Percentiles rank a stretch among this genome's conserved stretches.
These are phyloP conservation scores for Capillidium heterosporum DNA, from an alignment of 371 early-diverging fungal genomes.

Conservation along the genomic window DNA sequence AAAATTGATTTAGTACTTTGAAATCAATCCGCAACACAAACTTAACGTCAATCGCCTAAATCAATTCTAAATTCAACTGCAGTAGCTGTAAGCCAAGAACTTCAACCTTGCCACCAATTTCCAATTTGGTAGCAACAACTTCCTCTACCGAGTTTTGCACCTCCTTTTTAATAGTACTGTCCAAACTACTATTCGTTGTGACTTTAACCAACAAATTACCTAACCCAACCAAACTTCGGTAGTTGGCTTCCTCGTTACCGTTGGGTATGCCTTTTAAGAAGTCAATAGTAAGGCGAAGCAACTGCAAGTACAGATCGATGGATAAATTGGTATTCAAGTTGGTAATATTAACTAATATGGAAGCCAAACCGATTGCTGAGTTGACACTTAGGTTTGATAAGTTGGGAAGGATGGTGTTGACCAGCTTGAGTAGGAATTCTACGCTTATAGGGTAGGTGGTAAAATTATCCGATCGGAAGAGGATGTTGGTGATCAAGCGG, in stretches of 20 bases:
- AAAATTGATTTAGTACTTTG: no score
- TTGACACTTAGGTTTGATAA: conserved; percentile 14
- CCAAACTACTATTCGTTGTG: no score
- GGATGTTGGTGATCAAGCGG: conserved; percentile 15
- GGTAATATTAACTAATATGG: neutral
- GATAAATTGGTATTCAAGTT: conserved; percentile 9
- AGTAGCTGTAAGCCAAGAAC: no score
- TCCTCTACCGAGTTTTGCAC: no score
- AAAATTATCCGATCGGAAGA: conserved; percentile 10
- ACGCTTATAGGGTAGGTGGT: conserved; percentile 8
- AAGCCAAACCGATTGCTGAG: conserved; percentile 6
- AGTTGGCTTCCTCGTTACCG: conserved; percentile 16
- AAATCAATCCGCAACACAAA: no score
- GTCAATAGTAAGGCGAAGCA: conserved; percentile 11
- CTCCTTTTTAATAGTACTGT: no score
- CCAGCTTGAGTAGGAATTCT: neutral
- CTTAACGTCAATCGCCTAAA: no score
- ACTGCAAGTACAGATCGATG: conserved; percentile 8
- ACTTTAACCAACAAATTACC: conserved; percentile 11
- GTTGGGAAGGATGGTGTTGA: conserved; percentile 9
- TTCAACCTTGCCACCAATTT: no score
- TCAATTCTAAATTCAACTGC: no score
- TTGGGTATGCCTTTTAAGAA: conserved; percentile 11
- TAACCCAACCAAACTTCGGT: conserved; percentile 13
- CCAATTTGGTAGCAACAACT: no score